A percentile compares a stretch with the other conserved stretches of the same genome.
phyloP scores from a whole-genome alignment of 371 early-diverging fungal genomes.

The Circinella umbellata region DNA sequence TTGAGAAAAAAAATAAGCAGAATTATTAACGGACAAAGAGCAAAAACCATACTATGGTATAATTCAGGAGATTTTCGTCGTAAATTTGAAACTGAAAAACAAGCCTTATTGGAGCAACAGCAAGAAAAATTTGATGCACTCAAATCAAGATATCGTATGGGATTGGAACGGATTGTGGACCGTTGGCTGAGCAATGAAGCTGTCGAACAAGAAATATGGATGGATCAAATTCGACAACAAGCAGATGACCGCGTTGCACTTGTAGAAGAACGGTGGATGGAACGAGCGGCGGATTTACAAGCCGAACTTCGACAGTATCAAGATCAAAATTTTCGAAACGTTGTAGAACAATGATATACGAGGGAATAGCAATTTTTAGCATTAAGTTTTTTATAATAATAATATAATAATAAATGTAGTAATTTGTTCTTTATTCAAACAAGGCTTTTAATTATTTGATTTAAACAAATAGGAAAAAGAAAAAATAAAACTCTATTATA shows the following conservation, averaged over 20 bases:
- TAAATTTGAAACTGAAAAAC: slow-evolving; percentile 23
- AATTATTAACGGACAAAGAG: neutral
- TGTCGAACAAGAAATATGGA: slow-evolving; percentile 18
- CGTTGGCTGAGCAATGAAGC: slow-evolving; percentile 19
- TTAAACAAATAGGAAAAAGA: neutral
- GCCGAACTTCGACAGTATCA: slow-evolving; percentile 6
- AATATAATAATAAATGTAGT: too few species aligned
- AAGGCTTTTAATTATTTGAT: too few species aligned
- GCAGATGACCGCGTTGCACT: slow-evolving; percentile 21
- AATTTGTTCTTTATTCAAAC: too few species aligned
- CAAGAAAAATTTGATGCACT: slow-evolving; percentile 24
- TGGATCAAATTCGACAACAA: slow-evolving; percentile 18
- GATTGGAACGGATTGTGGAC: slow-evolving; percentile 23
- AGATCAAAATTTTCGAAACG: neutral
- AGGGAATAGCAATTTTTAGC: neutral
- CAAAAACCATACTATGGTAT: neutral
- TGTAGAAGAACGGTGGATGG: slow-evolving; percentile 20
- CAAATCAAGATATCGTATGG: slow-evolving; percentile 23
- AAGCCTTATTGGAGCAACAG: slow-evolving; percentile 16
- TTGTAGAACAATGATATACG: neutral
- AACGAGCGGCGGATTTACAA: slow-evolving; percentile 11
- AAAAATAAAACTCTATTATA: neutral
- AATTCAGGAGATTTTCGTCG: slow-evolving; percentile 2
- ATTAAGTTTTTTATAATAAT: neutral
- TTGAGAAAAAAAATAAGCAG: too few species aligned